Evolutionary conservation across 106 monocot genomes (phyloP), one percentile per base, ranked within the genome.

Genomic region (Gastrodia elata): DNA sequence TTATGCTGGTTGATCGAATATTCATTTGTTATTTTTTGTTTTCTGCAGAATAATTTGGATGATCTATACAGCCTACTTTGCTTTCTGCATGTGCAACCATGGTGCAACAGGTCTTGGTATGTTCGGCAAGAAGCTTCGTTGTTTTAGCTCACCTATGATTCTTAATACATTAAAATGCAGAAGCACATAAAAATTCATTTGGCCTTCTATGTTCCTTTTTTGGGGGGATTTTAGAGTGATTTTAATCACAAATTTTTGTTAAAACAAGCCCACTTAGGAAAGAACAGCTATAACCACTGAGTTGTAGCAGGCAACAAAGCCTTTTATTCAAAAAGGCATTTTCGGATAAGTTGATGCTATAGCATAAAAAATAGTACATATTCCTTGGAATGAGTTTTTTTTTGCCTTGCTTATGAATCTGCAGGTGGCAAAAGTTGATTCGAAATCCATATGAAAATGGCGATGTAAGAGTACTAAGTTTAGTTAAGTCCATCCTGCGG

Each of bases 31-130:
- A n/a, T 9, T 6, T 48, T 69, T 40, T 71, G 65, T 65, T 14
- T 76, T 3, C 22, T 87, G 78, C 86, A 94, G 94, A 94, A 94
- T 81, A 88, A 76, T 73, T 84, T 94, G 86, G 94, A 88, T 78
- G 94, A 94, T 71, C 88, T 94, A 13, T 94, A 91, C 79, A 94
- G 94, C 77, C 91, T 94, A 18, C 84, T 94, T 57, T 86, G 94
- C 79, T 94, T 94, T 80, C 80, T 94, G 67, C 86, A 81, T 64
- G 91, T 94, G 43, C 82, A 94, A 55, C 94, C 91, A 24, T 94
- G 94, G 94, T 86, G 88, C 71, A 83, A 94, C 26, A 88, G 82
- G 86, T 75, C 55, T 39, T 94, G 94, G 94, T 94, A 82, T 65
- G 85, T 76, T 65, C 15, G 27, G 15, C 59, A 2, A 59, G 58